A percentile compares a stretch with the other conserved stretches of the same genome.
These are phyloP conservation scores for Aspergillus sp. DNA, from an alignment of 2,329 filamentous ascomycete genomes.

Conservation along the genomic window DNA sequence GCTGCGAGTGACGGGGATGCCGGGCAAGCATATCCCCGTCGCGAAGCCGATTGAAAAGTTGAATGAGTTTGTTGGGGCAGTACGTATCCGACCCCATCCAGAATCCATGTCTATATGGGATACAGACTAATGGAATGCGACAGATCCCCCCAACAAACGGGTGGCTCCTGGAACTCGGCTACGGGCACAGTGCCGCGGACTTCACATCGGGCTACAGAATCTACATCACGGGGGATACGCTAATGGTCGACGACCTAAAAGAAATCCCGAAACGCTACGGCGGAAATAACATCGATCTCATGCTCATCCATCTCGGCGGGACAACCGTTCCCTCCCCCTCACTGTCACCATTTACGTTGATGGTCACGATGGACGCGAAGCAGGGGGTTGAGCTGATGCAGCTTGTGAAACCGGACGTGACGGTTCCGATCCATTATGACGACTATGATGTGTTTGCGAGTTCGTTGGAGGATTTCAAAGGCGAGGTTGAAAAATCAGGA, in stretches of 20 bases:
- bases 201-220: slow-evolving; percentile 61
- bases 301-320: slow-evolving; percentile 69
- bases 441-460: slow-evolving; percentile 67
- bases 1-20: slow-evolving; percentile 65
- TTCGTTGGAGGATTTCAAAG: slow-evolving; percentile 64
- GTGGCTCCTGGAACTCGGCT: slow-evolving; percentile 68
- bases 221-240: slow-evolving; percentile 70
- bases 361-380: slow-evolving; percentile 71
- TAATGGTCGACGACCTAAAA: slow-evolving; percentile 65
- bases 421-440: slow-evolving; percentile 68
- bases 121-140: neutral
- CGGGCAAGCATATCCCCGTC: slow-evolving; percentile 65
- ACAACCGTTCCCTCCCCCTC: slow-evolving; percentile 66
- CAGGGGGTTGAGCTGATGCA: slow-evolving; percentile 65
- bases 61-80: slow-evolving; percentile 55
- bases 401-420: slow-evolving; percentile 64
- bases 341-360: slow-evolving; percentile 66
- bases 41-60: slow-evolving; percentile 44
- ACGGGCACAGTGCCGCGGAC: slow-evolving; percentile 32
- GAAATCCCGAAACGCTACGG: slow-evolving; percentile 62
- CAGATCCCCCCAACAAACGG: slow-evolving; percentile 68
- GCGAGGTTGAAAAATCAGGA: slow-evolving; percentile 57
- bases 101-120: too few species aligned
- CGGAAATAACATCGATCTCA: slow-evolving; percentile 63
- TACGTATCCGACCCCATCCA: slow-evolving; percentile 19